phyloP scores from a whole-genome alignment of 257 asterid genomes.

The Solanum dulcamara region DNA sequence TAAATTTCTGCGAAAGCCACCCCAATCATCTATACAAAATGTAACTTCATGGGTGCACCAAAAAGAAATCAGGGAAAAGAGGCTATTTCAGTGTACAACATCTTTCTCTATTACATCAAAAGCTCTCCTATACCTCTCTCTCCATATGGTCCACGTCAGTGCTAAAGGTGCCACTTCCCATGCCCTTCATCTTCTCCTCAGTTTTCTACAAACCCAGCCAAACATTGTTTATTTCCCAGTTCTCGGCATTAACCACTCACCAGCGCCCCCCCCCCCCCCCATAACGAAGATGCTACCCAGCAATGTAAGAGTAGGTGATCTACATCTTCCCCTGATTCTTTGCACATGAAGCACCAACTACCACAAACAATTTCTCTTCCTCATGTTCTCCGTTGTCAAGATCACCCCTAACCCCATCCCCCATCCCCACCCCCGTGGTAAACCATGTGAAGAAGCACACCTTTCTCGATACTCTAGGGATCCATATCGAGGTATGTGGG shows the following conservation, averaged over 20 bases:
- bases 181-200: neutral
- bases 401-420: no score
- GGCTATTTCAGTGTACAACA: neutral
- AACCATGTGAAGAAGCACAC: neutral
- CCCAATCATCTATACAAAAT: neutral
- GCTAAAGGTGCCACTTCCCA: neutral
- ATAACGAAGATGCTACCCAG: neutral
- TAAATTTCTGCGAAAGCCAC: neutral
- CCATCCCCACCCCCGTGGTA: neutral
- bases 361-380: neutral
- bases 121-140: neutral
- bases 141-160: neutral
- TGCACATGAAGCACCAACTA: neutral
- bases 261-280: no score
- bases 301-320: neutral
- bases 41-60: neutral
- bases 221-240: neutral
- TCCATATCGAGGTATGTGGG: neutral
- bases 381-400: neutral
- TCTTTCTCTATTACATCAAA: neutral
- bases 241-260: neutral
- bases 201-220: neutral
- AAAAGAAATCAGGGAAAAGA: neutral
- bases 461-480: neutral
- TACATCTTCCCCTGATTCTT: neutral